A percentile compares a stretch with the other conserved stretches of the same genome.
Evolutionary conservation across 768 basidiomycete species (phyloP).

Genomic region (Kwoniella sp.): DNA sequence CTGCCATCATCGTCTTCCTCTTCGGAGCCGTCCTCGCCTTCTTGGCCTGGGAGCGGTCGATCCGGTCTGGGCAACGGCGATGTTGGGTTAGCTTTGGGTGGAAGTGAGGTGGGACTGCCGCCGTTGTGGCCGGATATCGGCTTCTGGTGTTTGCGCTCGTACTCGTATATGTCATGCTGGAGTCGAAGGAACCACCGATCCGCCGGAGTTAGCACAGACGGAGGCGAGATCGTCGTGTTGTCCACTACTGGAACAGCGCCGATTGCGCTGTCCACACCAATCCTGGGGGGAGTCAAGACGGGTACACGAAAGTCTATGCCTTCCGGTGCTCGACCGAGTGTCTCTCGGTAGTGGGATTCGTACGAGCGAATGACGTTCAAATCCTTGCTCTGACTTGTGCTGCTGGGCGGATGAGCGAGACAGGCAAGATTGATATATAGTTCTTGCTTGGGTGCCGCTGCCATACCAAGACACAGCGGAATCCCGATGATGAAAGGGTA

Average conservation of each 20-base stretch:
- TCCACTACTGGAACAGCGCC: neutral
- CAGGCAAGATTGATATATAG: conserved; percentile 54
- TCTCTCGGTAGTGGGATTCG: neutral
- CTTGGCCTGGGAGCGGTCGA: neutral
- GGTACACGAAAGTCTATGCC: neutral
- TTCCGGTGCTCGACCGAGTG: neutral
- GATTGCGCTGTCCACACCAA: neutral
- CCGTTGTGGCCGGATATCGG: neutral
- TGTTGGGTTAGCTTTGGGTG: conserved; percentile 2
- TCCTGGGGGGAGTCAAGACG: neutral
- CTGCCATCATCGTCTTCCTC: conserved; percentile 4
- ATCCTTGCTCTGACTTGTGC: neutral
- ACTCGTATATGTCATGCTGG: conserved; percentile 46
- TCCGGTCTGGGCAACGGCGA: conserved; percentile 2
- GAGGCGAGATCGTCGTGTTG: neutral
- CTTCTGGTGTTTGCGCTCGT: conserved; percentile 20
- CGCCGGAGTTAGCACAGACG: conserved; percentile 27
- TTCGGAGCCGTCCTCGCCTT: conserved; percentile 1
- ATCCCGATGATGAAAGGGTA: conserved; percentile 46
- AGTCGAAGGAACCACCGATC: conserved; percentile 47
- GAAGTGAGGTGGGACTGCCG: neutral
- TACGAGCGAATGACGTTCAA: too few species aligned
- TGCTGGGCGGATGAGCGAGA: conserved; percentile 51
- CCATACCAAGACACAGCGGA: conserved; percentile 49
- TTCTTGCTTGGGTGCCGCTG: conserved; percentile 49